phyloP scores from a whole-genome alignment of 176 grass and related monocot species.

The Poa pratensis region DNA sequence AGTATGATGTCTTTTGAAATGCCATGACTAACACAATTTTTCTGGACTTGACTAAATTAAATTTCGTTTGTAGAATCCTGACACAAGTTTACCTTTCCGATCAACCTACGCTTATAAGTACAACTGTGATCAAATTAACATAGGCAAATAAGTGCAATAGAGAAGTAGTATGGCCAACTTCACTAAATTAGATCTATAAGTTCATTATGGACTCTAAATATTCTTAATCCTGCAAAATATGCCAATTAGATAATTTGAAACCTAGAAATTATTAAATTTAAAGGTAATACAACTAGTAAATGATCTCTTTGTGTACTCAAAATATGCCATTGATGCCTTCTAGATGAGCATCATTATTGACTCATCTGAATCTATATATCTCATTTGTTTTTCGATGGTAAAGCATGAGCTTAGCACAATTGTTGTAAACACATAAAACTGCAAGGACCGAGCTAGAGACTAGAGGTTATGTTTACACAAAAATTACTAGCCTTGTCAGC shows the following conservation, averaged over 20 bases:
- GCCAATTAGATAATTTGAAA: background rate
- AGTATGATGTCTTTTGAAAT: background rate
- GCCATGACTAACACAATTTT: background rate
- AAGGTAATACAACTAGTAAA: background rate
- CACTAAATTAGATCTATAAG: background rate
- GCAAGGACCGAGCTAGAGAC: background rate
- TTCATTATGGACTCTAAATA: background rate
- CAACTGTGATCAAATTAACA: background rate
- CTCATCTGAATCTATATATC: background rate
- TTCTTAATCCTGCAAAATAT: background rate
- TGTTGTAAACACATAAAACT: background rate
- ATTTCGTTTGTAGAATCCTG: background rate
- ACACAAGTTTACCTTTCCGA: background rate
- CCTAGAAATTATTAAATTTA: background rate
- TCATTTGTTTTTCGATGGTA: background rate
- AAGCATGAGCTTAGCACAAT: background rate
- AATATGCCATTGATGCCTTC: too few relatives aligned
- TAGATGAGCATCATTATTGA: background rate
- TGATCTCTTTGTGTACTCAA: background rate
- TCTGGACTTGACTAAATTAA: background rate
- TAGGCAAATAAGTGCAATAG: background rate
- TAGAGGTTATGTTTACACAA: background rate
- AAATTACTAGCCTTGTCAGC: too few relatives aligned
- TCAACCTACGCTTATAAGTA: background rate
- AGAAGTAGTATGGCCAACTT: background rate